Evolutionary conservation across 2,329 filamentous ascomycete genomes (phyloP).

Genomic region (Cordyceps militaris): DNA sequence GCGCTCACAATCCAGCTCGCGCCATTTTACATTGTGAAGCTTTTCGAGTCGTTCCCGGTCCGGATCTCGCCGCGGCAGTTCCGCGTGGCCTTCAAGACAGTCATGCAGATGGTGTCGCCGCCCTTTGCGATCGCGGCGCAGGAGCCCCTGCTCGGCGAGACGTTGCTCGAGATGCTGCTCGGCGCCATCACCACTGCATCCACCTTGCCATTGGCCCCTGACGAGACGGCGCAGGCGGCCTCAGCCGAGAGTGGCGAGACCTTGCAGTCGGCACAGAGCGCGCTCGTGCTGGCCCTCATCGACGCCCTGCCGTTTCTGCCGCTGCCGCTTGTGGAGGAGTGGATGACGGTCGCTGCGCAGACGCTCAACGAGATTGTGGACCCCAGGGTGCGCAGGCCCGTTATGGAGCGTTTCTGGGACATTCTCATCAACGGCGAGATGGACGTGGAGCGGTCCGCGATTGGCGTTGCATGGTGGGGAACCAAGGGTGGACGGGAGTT

Average conservation of each 20-base stretch:
- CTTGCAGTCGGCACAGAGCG: slow-evolving; percentile 67
- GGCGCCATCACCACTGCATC: slow-evolving; percentile 49
- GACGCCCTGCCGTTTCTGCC: slow-evolving; percentile 72
- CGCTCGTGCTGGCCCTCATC: slow-evolving; percentile 67
- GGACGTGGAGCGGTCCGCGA: slow-evolving; percentile 74
- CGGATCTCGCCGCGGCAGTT: slow-evolving; percentile 81
- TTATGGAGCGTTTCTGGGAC: slow-evolving; percentile 70
- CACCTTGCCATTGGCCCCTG: slow-evolving; percentile 33
- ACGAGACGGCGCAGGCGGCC: slow-evolving; percentile 28
- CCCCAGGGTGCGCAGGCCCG: slow-evolving; percentile 52
- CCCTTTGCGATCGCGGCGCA: slow-evolving; percentile 66
- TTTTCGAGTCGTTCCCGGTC: slow-evolving; percentile 72
- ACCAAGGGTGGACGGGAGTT: slow-evolving; percentile 47
- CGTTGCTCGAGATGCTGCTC: slow-evolving; percentile 70
- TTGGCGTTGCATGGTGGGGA: slow-evolving; percentile 84
- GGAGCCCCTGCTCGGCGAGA: slow-evolving; percentile 73
- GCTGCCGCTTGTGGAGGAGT: slow-evolving; percentile 65
- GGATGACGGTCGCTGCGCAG: slow-evolving; percentile 66
- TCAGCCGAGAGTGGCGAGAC: slow-evolving; percentile 22
- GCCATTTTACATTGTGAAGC: slow-evolving; percentile 75
- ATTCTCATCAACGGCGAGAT: slow-evolving; percentile 74
- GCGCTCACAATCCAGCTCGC: slow-evolving; percentile 62
- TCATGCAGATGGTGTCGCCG: slow-evolving; percentile 74
- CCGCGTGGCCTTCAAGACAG: slow-evolving; percentile 76
- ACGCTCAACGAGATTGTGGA: slow-evolving; percentile 60